A percentile compares a stretch with the other conserved stretches of the same genome.
phyloP scores from a whole-genome alignment of 176 grass and related monocot genomes.

The Ananas comosus region DNA sequence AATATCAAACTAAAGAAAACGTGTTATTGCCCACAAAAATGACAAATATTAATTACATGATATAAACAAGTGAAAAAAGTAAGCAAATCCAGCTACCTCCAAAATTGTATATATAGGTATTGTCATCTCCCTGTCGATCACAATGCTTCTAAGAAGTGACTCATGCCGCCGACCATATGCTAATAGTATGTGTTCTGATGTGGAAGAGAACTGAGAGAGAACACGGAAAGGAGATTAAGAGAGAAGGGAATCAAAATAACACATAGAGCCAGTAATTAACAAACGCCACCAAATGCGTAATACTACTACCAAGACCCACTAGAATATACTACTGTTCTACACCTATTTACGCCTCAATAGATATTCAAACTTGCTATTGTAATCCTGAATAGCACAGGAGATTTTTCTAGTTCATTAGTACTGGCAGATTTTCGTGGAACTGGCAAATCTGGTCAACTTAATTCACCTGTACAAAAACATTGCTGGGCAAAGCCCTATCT shows the following conservation, averaged over 20 bases:
- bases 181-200: conserved; percentile 89
- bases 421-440: too few relatives aligned
- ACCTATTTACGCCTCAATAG: too few relatives aligned
- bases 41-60: not conserved
- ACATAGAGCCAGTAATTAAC: too few relatives aligned
- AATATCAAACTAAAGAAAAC: not conserved
- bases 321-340: too few relatives aligned
- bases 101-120: conserved; percentile 97
- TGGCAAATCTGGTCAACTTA: too few relatives aligned
- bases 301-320: too few relatives aligned
- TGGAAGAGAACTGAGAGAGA: conserved; percentile 84
- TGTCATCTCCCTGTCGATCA: conserved; percentile 75
- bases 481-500: too few relatives aligned
- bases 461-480: too few relatives aligned
- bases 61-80: conserved; percentile 12
- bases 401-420: too few relatives aligned
- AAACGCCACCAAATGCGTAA: too few relatives aligned
- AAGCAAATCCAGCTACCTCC: conserved; percentile 45
- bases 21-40: not conserved
- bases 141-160: conserved; percentile 80
- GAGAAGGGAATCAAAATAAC: not conserved
- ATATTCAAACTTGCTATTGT: too few relatives aligned
- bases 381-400: too few relatives aligned
- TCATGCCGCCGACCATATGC: conserved; percentile 95
- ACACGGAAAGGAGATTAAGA: conserved; percentile 1